Percentiles rank a stretch among this genome's conserved stretches.
phyloP scores from a whole-genome alignment of 2,329 filamentous ascomycete species.

The Thermoascus crustaceus region DNA sequence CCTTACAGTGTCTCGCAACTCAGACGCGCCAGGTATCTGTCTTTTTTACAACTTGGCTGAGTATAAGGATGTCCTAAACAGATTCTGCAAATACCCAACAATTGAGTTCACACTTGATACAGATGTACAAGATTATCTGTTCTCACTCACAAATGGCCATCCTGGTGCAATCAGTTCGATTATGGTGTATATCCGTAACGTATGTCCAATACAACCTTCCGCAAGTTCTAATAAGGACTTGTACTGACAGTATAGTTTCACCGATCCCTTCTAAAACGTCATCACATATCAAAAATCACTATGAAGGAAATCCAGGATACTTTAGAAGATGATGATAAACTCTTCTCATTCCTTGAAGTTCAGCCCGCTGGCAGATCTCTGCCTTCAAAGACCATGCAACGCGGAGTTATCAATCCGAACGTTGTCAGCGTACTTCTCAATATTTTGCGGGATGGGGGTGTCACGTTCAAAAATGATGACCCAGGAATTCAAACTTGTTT shows the following conservation, averaged over 20 bases:
- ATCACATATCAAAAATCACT: background rate
- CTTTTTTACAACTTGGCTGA: conserved; percentile 1
- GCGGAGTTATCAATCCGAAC: background rate
- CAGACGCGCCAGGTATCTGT: background rate
- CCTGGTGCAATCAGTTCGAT: background rate
- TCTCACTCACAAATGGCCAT: conserved; percentile 1
- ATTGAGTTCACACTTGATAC: background rate
- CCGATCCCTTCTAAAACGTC: conserved; percentile 1
- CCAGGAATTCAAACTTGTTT: background rate
- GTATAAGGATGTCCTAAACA: background rate
- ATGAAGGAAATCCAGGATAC: background rate
- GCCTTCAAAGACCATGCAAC: background rate
- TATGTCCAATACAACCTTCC: background rate
- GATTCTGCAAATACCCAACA: background rate
- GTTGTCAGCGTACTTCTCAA: background rate
- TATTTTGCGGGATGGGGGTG: background rate
- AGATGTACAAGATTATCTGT: conserved; percentile 1
- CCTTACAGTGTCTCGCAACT: background rate
- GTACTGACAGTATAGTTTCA: conserved; percentile 1
- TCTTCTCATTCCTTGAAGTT: background rate
- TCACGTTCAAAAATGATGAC: background rate
- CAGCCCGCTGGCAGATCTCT: background rate
- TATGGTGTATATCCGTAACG: background rate
- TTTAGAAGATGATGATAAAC: conserved; percentile 1
- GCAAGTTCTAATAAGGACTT: background rate